Percentiles rank a stretch among this genome's conserved stretches.
Conservation (phyloP, 768 basidiomycete genomes). For the Mycena floridula region DNA sequence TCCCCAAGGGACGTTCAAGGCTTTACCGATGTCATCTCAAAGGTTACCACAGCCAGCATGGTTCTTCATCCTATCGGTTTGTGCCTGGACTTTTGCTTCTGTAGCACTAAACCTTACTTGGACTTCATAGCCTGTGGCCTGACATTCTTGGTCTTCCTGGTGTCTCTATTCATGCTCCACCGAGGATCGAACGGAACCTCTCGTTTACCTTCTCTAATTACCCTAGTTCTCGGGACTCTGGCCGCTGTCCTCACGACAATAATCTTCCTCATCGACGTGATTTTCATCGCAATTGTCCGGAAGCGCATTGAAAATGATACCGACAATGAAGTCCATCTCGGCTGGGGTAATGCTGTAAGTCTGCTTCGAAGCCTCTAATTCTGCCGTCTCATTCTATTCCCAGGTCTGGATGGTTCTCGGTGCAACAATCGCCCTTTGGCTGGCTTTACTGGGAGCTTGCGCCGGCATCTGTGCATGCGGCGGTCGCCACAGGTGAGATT, state of each 20-base stretch:
- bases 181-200: slow-evolving; percentile 30
- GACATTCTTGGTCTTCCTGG: slow-evolving; percentile 42
- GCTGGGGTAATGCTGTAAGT: slow-evolving; percentile 45
- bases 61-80: slow-evolving; percentile 52
- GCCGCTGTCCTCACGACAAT: slow-evolving; percentile 41
- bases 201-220: slow-evolving; percentile 31
- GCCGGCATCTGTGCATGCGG: slow-evolving; percentile 23
- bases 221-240: slow-evolving; percentile 28
- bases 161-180: slow-evolving; percentile 40
- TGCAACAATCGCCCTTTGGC: slow-evolving; percentile 43
- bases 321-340: slow-evolving; percentile 32
- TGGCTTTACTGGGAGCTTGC: slow-evolving; percentile 31
- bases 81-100: slow-evolving; percentile 6
- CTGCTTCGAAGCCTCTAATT: slow-evolving; percentile 1
- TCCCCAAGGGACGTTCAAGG: slow-evolving; percentile 24
- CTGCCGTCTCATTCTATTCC: slow-evolving; percentile 2
- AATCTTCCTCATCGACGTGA: slow-evolving; percentile 48
- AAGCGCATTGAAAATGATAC: slow-evolving; percentile 34
- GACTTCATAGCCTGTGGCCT: slow-evolving; percentile 35
- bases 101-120: slow-evolving; percentile 3
- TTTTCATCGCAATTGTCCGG: slow-evolving; percentile 39
- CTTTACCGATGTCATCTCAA: slow-evolving; percentile 35
- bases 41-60: slow-evolving; percentile 39
- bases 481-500: slow-evolving; percentile 12
- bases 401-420: slow-evolving; percentile 52